Evolutionary conservation across 2,329 filamentous ascomycete species (phyloP), one percentile per base, ranked within the genome.

Genomic region (Aspergillus sp.): DNA sequence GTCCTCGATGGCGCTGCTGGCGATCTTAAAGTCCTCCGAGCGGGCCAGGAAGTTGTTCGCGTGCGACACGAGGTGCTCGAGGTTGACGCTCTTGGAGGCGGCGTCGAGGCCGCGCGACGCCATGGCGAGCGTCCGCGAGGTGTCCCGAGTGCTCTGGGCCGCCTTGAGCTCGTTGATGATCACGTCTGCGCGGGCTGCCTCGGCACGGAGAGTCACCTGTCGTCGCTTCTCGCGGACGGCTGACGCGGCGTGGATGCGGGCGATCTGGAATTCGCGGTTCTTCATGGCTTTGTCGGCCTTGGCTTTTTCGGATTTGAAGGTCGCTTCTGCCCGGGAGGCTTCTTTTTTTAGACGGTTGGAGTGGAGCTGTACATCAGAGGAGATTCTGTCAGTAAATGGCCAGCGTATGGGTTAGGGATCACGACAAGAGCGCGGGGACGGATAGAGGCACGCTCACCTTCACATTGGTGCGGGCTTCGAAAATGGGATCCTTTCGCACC

Each of bases 81-180:
- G 62, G 53, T 78, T 77, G 47, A 78, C 76, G 52, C 68, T 75
- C 55, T 73, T 72, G 3, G 71, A 69, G 3, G 76, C 76, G 1
- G 70, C 70, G 47, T 78, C 75, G 49, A 78, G 65, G 0, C 75
- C 76, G 11, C 72, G 70, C 25, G 72, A 74, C 0, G 76, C 76
- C 31, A 77, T 60, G 3, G 73, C 74, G 20, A 78, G 70, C 0
- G 74, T 75, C 3, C 71, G 67, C 2, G 75, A 76, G 9, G 75
- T 76, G 43, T 76, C 75, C 9, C 76, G 73, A 40, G 76, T 78
- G 50, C 71, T 74, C 45, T 78, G 75, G 1, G 75, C 76, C 14
- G 76, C 76, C 55, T 77, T 76, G 3, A 78, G 70, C 50, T 77
- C 74, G 49, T 76, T 76, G 58, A 76, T 76, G n/a, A 78, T 77